Evolutionary conservation across 1,284 basidiomycete genomes (phyloP).

Genomic region (Porphyrellus sp.): DNA sequence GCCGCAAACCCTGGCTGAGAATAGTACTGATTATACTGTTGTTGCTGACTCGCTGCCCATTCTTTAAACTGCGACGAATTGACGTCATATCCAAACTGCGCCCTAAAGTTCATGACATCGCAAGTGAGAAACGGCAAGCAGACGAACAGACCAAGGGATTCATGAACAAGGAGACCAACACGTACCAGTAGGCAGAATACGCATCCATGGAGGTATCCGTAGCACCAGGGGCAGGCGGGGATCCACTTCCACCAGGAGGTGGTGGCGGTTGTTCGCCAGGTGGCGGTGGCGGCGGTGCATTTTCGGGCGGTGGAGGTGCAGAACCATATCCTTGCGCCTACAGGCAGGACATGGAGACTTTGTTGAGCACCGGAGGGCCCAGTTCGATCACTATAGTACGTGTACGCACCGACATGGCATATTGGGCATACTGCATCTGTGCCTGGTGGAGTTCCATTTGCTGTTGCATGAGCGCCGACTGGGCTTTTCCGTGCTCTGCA

Average conservation of each 20-base stretch:
- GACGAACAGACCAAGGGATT: neutral
- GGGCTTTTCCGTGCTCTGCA: slow-evolving; percentile 83
- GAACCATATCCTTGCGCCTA: slow-evolving; percentile 47
- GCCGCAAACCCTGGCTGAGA: slow-evolving; percentile 39
- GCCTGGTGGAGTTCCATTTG: slow-evolving; percentile 82
- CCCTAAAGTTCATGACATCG: slow-evolving; percentile 47
- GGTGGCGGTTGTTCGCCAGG: slow-evolving; percentile 62
- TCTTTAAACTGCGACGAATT: slow-evolving; percentile 78
- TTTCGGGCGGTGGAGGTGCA: slow-evolving; percentile 55
- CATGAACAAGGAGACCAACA: neutral
- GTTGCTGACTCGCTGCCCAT: slow-evolving; percentile 68
- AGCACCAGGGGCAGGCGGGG: slow-evolving; percentile 34
- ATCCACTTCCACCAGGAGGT: slow-evolving; percentile 47
- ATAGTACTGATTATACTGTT: slow-evolving; percentile 74
- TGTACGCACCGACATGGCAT: slow-evolving; percentile 57
- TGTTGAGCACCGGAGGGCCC: neutral
- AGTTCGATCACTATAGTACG: neutral
- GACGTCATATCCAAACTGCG: slow-evolving; percentile 87
- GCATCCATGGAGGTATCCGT: slow-evolving; percentile 54
- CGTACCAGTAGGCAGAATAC: slow-evolving; percentile 69
- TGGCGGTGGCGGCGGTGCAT: slow-evolving; percentile 57
- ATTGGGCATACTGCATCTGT: slow-evolving; percentile 74
- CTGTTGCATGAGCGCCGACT: slow-evolving; percentile 56
- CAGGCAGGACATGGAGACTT: neutral
- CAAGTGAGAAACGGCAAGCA: neutral